Base-by-base conservation (phyloP, 2,329 filamentous ascomycete species). In the Fusarium staphyleae region DNA sequence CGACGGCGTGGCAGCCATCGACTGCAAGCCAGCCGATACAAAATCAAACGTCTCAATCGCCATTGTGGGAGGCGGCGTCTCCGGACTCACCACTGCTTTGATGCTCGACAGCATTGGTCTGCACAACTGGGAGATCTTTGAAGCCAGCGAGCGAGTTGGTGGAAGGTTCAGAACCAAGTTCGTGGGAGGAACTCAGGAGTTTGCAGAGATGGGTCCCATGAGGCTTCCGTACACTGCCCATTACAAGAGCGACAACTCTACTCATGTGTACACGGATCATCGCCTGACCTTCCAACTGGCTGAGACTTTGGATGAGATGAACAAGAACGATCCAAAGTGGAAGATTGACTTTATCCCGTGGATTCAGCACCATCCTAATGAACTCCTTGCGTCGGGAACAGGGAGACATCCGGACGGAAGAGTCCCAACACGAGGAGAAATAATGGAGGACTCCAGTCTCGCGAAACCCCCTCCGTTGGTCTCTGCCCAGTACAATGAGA, bases 21-120 rank as follows among this genome's bases (percentile, higher is more conserved):
- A 58, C 11, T 39, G 32, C 4, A 45, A 37, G 10, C 22, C 32
- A 2, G 3, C 35, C 22, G 29, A 48, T 1, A 42, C 26, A 10
- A 32, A 14, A 0, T 22, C 39, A 3, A 52, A 46, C 2, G 28
- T 26, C 12, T 46, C 51, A 1, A 78, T 89, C 55, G 86, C 79
- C 44, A 88, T 89, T 39, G 74, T 88, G 4, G 87, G 87, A 13
- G 86, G 81, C 11, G 86, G 86, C 6, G 87, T 88, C 80, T 76
- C 83, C 2, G 86, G 86, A 0, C 70, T 89, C 39, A 84, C 88
- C 79, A 87, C 80, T 2, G 79, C 75, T 52, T 72, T 84, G 7
- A 69, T 71, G 74, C 79, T 71, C 68, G 82, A 68, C 3, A 75
- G 79, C 55, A 74, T 77, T 2, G 86, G 86, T 3, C 76, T 88